phyloP scores from a whole-genome alignment of 2,329 filamentous ascomycete genomes.

The Dothideomycetes sp. region DNA sequence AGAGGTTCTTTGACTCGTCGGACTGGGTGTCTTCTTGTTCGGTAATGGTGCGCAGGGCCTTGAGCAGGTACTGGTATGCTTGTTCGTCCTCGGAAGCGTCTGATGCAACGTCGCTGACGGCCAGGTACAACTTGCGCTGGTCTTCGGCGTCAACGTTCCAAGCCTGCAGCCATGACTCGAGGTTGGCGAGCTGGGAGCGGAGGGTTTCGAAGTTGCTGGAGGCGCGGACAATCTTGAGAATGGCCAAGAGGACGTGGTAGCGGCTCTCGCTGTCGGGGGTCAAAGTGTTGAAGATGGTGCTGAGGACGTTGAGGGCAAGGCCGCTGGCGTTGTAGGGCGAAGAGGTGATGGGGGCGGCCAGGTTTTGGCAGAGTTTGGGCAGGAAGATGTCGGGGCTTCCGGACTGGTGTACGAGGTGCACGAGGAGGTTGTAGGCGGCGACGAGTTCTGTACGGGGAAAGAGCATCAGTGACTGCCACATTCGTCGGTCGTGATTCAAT shows the following conservation, averaged over 20 bases:
- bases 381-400: conserved; percentile 79
- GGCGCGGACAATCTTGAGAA: conserved; percentile 69
- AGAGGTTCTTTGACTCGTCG: conserved; percentile 48
- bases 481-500: too few species aligned
- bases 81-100: conserved; percentile 70
- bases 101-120: conserved; percentile 70
- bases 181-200: conserved; percentile 70
- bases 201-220: conserved; percentile 63
- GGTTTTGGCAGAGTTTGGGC: conserved; percentile 78
- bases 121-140: conserved; percentile 73
- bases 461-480: not conserved
- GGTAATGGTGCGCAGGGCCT: conserved; percentile 67
- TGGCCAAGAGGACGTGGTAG: conserved; percentile 83
- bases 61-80: conserved; percentile 62
- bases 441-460: conserved; percentile 61
- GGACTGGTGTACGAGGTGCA: conserved; percentile 84
- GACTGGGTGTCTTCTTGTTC: conserved; percentile 48
- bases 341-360: conserved; percentile 75
- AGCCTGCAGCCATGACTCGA: conserved; percentile 70
- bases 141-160: conserved; percentile 81
- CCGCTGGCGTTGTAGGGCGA: conserved; percentile 78
- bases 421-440: conserved; percentile 90
- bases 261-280: conserved; percentile 65
- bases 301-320: conserved; percentile 80
- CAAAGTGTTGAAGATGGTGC: conserved; percentile 94